Evolutionary conservation across 2,329 filamentous ascomycete genomes (phyloP).

Genomic region (Colletotrichum orbiculare): DNA sequence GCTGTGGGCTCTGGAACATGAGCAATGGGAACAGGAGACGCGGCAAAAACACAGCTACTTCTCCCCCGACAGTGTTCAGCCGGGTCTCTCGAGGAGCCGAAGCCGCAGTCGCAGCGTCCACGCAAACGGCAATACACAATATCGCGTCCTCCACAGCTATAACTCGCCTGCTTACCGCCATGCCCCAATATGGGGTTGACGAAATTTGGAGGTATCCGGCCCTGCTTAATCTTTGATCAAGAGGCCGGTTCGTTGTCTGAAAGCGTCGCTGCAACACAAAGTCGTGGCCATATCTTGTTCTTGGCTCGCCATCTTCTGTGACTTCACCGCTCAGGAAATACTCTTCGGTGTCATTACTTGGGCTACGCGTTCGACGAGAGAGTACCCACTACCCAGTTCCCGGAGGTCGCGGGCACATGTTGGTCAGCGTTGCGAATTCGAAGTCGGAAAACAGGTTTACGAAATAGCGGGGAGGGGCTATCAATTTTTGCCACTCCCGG

Average conservation of each 20-base stretch:
- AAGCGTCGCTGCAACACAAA: no score
- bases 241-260: slow-evolving; percentile 5
- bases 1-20: slow-evolving; percentile 29
- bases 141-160: slow-evolving; percentile 67
- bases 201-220: neutral
- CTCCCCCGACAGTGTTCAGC: slow-evolving; percentile 45
- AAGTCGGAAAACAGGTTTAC: no score
- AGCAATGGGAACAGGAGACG: slow-evolving; percentile 37
- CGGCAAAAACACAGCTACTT: slow-evolving; percentile 44
- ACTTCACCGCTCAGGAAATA: no score
- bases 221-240: slow-evolving; percentile 21
- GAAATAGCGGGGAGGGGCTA: no score
- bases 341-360: no score
- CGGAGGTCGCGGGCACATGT: no score
- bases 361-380: no score
- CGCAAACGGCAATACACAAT: slow-evolving; percentile 49
- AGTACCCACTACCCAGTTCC: no score
- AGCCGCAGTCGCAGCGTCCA: slow-evolving; percentile 28
- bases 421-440: no score
- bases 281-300: no score
- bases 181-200: slow-evolving; percentile 66
- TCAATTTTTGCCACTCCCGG: no score
- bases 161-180: slow-evolving; percentile 67
- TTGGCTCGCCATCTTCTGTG: no score
- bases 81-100: slow-evolving; percentile 39